Evolutionary conservation across 2,329 filamentous ascomycete species (phyloP).

Genomic region (Beauveria bassiana): DNA sequence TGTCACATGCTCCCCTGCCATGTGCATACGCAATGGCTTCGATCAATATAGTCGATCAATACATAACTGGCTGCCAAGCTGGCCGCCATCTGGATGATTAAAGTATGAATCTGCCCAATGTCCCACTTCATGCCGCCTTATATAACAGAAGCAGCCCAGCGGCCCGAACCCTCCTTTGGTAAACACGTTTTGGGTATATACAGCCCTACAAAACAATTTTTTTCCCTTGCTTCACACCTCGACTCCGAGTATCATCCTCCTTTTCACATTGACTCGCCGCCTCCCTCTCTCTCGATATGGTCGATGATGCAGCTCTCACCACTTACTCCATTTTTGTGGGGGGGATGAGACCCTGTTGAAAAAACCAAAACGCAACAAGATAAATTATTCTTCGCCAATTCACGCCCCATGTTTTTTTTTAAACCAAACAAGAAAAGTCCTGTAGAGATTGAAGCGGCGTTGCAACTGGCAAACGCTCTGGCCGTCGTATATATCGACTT

Average conservation of each 20-base stretch:
- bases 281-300: not conserved
- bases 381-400: not conserved
- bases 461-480: conserved; percentile 4
- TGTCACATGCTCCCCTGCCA: not conserved
- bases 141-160: conserved; percentile 1
- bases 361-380: not conserved
- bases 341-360: not conserved
- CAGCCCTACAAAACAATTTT: not conserved
- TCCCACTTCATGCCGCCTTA: not conserved
- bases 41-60: not conserved
- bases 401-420: not conserved
- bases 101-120: not conserved
- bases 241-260: not conserved
- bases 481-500: not conserved
- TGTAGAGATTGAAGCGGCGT: conserved; percentile 5
- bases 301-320: not conserved
- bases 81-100: not conserved
- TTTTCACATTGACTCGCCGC: not conserved
- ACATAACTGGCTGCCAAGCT: not conserved
- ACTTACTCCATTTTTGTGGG: not conserved
- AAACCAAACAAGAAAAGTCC: not conserved
- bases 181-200: conserved; percentile 8
- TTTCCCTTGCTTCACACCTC: not conserved
- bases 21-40: not conserved
- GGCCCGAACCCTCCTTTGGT: not conserved